Evolutionary conservation across 1,139 yeast genomes (phyloP).

Genomic region (Debaryomycetaceae sp.): DNA sequence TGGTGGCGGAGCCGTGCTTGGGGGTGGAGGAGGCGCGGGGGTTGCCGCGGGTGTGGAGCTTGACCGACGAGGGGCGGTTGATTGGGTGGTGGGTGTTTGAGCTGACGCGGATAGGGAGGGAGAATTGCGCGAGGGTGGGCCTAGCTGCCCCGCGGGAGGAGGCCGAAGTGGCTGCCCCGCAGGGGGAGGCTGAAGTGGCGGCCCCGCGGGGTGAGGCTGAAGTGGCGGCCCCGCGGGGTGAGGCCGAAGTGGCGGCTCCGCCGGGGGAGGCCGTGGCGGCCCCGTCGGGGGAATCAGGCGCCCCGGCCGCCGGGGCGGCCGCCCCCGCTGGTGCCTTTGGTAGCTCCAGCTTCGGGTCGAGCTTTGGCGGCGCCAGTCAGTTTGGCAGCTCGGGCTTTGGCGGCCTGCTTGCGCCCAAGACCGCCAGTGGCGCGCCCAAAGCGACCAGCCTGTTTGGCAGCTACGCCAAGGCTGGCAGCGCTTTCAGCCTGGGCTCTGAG

Average conservation of each 20-base stretch:
- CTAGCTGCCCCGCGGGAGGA: too few species aligned
- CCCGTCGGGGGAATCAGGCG: too few species aligned
- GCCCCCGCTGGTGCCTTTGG: slow-evolving; percentile 14
- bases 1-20: slow-evolving; percentile 49
- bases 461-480: background rate
- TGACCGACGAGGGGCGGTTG: slow-evolving; percentile 61
- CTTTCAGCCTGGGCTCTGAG: slow-evolving; percentile 1
- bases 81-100: slow-evolving; percentile 65
- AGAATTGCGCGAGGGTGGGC: too few species aligned
- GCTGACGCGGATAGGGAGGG: too few species aligned
- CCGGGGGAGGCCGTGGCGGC: too few species aligned
- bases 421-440: background rate
- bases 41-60: slow-evolving; percentile 59
- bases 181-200: too few species aligned
- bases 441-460: slow-evolving; percentile 1
- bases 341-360: slow-evolving; percentile 14
- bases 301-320: slow-evolving; percentile 4
- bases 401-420: background rate
- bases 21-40: slow-evolving; percentile 51
- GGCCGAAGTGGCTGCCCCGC: too few species aligned
- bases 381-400: slow-evolving; percentile 10
- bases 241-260: too few species aligned
- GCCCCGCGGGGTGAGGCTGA: too few species aligned
- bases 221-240: too few species aligned
- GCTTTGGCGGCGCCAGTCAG: slow-evolving; percentile 10